Evolutionary conservation across 495 filamentous ascomycete species (phyloP), one percentile per base, ranked within the genome.

Genomic region (Emericellopsis terricola): DNA sequence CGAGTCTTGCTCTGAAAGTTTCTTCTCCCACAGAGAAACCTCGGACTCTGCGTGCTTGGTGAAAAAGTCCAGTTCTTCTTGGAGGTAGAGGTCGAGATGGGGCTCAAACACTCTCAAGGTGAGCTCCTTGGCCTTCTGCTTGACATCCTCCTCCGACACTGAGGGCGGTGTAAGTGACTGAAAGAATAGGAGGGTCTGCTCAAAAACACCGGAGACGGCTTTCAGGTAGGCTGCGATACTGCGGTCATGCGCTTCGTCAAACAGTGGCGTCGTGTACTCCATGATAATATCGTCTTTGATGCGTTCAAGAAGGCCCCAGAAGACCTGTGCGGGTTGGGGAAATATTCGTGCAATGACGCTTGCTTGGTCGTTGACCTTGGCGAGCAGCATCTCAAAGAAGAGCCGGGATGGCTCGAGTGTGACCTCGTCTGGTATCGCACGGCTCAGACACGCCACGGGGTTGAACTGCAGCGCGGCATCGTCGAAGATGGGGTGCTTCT

Each of bases 41-140:
- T 85, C 73, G 0, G 61, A 61, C 40, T 83, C 78, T n/a, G 77
- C 81, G 33, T 66, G 61, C 34, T 63, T 64, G 26, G 76, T 78
- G 52, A 94, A 93, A 45, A 73, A 73, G 34, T 87, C 82, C 15
- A 94, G 60, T 52, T 99, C 91, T 45, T 96, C 89, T 33, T 81
- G 75, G 13, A 96, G 65, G 52, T 96, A 99, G 2, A 93, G 56
- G 53, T 96, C 91, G 19, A 94, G 63, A 47, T 96, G 86, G 28
- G 79, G 81, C 47, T 96, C 87, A 47, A 91, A 94, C 0, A 81
- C 70, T 39, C 66, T 70, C 10, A 68, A 51, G 17, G 87, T 62
- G 14, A 81, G 62, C 33, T 68, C 51, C 44, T 71, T 76, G 11
- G 76, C 71, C 17, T 54, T 48, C 15, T 48, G 49, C 35, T 53